Evolutionary conservation across 1,139 yeast genomes (phyloP), one percentile per base, ranked within the genome.

Genomic region (Suhomyces ambrosiae): DNA sequence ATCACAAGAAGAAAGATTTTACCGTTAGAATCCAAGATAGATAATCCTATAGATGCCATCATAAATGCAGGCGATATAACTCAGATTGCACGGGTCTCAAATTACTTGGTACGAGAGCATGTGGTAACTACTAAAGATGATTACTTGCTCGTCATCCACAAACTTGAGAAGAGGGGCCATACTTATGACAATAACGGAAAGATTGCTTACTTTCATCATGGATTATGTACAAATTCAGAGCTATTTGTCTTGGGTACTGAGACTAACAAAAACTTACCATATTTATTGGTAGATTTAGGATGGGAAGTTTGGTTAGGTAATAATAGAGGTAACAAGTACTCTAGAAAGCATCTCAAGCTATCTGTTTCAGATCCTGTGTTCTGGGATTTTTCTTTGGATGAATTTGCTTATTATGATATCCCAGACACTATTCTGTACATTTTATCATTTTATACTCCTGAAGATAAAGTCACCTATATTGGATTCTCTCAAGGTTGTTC

Each of bases 351-450:
- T 44, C 44, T 62, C 33, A 58, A 56, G 38, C 37, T 56, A 23
- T 53, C 65, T 7, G 75, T 82, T 1, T 58, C 64, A 10, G 74
- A 75, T 11, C 48, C 58, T 2, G 66, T 69, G 39, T 88, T 85
- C 60, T 88, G 96, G 96, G 79, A 87, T 60, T 88, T 85, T 51
- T 81, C 90, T 16, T 71, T 88, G 35, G 96, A 88, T 60, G 95
- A 88, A 56, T 86, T 84, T 61, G 94, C 95, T 3, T 61, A 83
- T 45, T 84, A 75, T 53, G 96, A 88, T 56, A 86, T 88, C 29
- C 96, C 96, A 2, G 79, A 82, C 48, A 71, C 84, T 5, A 72
- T 88, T 10, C 76, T 77, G 47, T 85, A 86, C 56, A 77, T 88
- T 23, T 23, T 22, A 16, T 35, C 33, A 24, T 34, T 42, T 41